Percentiles rank a stretch among this genome's conserved stretches.
Evolutionary conservation across 306 rosid genomes (phyloP).

Genomic region (Carpinus viminea): DNA sequence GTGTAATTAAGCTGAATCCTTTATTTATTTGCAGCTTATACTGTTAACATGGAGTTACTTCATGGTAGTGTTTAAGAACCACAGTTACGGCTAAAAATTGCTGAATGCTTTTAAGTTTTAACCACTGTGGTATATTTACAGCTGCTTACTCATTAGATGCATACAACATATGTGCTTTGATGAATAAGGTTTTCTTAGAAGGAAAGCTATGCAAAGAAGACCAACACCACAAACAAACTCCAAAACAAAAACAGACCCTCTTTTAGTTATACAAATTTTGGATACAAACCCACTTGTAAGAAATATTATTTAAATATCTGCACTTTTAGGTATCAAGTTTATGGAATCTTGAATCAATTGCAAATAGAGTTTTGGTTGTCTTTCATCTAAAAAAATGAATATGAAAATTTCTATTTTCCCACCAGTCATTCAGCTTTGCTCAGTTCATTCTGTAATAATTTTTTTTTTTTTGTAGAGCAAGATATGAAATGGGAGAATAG

Average conservation of each 20-base stretch:
- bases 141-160: constrained; percentile 15
- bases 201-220: too few relatives aligned
- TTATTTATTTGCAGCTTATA: constrained; percentile 56
- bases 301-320: too few relatives aligned
- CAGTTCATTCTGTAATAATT: neutral
- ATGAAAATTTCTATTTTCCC: too few relatives aligned
- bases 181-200: too few relatives aligned
- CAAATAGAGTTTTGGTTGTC: too few relatives aligned
- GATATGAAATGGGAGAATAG: neutral
- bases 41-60: constrained; percentile 74
- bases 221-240: too few relatives aligned
- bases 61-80: constrained; percentile 70
- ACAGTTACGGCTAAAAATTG: constrained; percentile 86
- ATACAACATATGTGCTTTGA: constrained; percentile 40
- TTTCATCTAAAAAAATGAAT: too few relatives aligned
- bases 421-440: neutral
- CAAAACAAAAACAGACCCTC: too few relatives aligned
- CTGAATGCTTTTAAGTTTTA: constrained; percentile 9
- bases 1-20: neutral
- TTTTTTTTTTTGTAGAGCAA: neutral
- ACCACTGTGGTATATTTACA: constrained; percentile 6
- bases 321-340: too few relatives aligned
- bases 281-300: neutral
- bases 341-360: neutral
- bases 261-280: neutral